Conservation (phyloP, 2,329 filamentous ascomycete species). For the Aspergillus caelatus region DNA sequence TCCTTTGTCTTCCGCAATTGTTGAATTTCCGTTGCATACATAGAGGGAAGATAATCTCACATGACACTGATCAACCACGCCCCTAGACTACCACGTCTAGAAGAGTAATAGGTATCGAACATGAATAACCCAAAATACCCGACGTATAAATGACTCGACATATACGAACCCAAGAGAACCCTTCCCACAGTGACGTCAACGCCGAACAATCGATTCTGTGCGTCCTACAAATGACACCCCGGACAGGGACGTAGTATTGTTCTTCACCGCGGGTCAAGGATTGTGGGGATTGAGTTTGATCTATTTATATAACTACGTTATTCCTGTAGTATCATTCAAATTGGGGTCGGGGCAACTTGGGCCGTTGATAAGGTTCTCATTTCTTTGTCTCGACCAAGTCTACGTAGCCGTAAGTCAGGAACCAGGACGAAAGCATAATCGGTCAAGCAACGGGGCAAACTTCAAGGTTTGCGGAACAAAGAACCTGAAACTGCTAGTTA, state of each 20-base stretch:
- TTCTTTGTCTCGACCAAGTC: not conserved
- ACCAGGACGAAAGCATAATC: not conserved
- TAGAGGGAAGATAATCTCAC: not conserved
- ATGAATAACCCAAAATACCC: not conserved
- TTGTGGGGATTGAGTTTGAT: not conserved
- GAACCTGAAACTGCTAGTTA: not conserved
- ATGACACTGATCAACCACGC: not conserved
- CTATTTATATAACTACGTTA: not conserved
- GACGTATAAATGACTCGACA: not conserved
- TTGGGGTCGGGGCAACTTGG: not conserved
- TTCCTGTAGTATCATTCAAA: not conserved
- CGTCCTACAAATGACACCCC: not conserved
- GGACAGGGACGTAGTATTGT: not conserved
- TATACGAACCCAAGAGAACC: not conserved
- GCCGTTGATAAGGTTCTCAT: not conserved
- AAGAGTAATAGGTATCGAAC: not conserved
- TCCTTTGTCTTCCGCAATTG: not conserved
- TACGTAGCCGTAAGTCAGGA: not conserved
- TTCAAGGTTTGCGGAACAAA: not conserved
- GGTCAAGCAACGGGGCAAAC: not conserved
- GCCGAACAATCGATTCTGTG: not conserved
- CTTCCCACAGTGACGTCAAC: not conserved
- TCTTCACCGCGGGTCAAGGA: not conserved
- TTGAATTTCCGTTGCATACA: not conserved
- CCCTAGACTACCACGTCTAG: not conserved